Conservation (phyloP, 148 eudicot genomes). For the Arctostaphylos glauca region DNA sequence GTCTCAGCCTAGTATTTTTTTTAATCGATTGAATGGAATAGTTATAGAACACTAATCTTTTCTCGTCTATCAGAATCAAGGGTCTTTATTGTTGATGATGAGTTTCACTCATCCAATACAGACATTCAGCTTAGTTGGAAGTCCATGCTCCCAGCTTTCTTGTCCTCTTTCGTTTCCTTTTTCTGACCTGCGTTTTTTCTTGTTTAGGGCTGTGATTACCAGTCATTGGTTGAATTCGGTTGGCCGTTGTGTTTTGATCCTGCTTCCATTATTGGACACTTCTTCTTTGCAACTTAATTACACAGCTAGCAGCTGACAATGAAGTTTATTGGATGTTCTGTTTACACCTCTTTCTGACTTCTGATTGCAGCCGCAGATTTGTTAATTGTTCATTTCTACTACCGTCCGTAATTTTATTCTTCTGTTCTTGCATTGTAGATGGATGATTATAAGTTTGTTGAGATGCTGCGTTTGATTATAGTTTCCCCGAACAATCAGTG, state of each 20-base stretch:
- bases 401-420: conserved; percentile 24
- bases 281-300: background rate
- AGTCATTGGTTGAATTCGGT: conserved; percentile 39
- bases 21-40: no score
- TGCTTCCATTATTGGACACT: conserved; percentile 15
- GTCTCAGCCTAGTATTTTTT: no score
- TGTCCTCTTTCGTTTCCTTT: background rate
- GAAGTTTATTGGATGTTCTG: background rate
- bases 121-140: no score
- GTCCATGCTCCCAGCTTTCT: background rate
- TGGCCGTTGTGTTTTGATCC: conserved; percentile 37
- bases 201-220: conserved; percentile 59
- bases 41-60: no score
- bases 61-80: no score
- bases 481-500: conserved; percentile 43
- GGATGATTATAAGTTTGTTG: conserved; percentile 64
- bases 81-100: background rate
- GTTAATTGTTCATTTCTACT: conserved; percentile 16
- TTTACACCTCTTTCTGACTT: background rate
- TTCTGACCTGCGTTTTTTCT: conserved; percentile 29
- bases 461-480: conserved; percentile 36
- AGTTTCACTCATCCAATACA: background rate
- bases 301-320: background rate
- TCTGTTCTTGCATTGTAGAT: conserved; percentile 57
- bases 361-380: background rate